phyloP scores from a whole-genome alignment of 1,139 yeast species.

The Yamadazyma jaroonii region DNA sequence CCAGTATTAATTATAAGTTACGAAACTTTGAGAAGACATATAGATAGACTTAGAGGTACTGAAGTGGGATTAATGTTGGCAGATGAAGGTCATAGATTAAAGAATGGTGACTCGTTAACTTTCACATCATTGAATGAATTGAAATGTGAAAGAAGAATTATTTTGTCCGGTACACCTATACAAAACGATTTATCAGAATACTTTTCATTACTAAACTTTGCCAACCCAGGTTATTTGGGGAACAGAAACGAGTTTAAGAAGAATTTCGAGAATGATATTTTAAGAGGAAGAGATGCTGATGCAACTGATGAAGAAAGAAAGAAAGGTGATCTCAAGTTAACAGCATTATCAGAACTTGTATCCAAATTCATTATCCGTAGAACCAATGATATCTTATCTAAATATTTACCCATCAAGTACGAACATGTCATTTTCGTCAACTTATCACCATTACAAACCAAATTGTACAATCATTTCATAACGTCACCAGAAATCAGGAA shows the following conservation, averaged over 20 bases:
- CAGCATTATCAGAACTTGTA: slow-evolving; percentile 71
- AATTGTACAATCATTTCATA: slow-evolving; percentile 70
- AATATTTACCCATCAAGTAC: slow-evolving; percentile 90
- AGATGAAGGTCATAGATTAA: slow-evolving; percentile 95
- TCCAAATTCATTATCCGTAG: slow-evolving; percentile 91
- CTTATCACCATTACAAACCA: slow-evolving; percentile 72
- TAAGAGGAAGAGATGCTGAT: slow-evolving; percentile 85
- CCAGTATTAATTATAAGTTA: slow-evolving; percentile 95
- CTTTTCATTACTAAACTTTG: slow-evolving; percentile 85
- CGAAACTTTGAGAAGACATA: slow-evolving; percentile 88
- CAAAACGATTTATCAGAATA: slow-evolving; percentile 96
- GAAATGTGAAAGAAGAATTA: slow-evolving; percentile 84
- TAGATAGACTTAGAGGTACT: slow-evolving; percentile 69
- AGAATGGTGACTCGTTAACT: slow-evolving; percentile 92
- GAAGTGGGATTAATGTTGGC: slow-evolving; percentile 89
- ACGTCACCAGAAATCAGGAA: slow-evolving; percentile 77
- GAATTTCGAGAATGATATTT: slow-evolving; percentile 76
- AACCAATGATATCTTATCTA: slow-evolving; percentile 90
- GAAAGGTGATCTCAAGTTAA: slow-evolving; percentile 69
- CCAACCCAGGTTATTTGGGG: slow-evolving; percentile 93
- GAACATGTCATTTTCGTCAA: slow-evolving; percentile 94
- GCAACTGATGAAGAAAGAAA: slow-evolving; percentile 79
- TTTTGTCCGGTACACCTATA: slow-evolving; percentile 94
- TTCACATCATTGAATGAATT: slow-evolving; percentile 84
- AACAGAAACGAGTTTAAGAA: slow-evolving; percentile 79